Evolutionary conservation across 164 flowering plant species (phyloP).

Genomic region (Stephania japonica): DNA sequence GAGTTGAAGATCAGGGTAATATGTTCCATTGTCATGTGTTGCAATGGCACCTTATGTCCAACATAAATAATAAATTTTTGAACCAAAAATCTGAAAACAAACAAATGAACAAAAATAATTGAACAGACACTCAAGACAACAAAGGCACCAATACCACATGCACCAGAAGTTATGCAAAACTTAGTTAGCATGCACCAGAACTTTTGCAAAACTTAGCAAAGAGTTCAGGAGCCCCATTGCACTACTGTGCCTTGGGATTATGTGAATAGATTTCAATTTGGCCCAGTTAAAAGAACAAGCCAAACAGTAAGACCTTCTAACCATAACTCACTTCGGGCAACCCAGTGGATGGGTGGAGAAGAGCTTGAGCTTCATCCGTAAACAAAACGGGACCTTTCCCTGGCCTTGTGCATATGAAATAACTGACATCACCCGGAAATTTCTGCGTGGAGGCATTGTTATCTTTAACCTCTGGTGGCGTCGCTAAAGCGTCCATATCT

Average conservation of each 20-base stretch:
- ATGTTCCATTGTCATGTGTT: not conserved
- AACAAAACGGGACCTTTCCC: slow-evolving; percentile 82
- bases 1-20: not conserved
- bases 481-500: slow-evolving; percentile 62
- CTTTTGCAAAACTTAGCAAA: not conserved
- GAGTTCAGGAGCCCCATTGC: not conserved
- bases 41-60: not conserved
- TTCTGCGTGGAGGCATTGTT: slow-evolving; percentile 30
- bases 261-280: not conserved
- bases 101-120: not conserved
- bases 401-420: slow-evolving; percentile 91
- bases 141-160: not conserved
- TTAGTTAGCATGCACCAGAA: not conserved
- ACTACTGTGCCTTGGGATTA: not conserved
- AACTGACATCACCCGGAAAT: slow-evolving; percentile 64
- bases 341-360: slow-evolving; percentile 75
- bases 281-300: not conserved
- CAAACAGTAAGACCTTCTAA: slow-evolving; percentile 1
- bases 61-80: not conserved
- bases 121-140: not conserved
- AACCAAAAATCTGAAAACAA: too few relatives aligned
- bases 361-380: slow-evolving; percentile 52
- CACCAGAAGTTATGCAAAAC: not conserved
- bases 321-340: slow-evolving; percentile 54
- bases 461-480: slow-evolving; percentile 70